These are phyloP conservation scores for Pterula multifida DNA, from an alignment of 1,284 basidiomycete genomes.

Conservation along the genomic window DNA sequence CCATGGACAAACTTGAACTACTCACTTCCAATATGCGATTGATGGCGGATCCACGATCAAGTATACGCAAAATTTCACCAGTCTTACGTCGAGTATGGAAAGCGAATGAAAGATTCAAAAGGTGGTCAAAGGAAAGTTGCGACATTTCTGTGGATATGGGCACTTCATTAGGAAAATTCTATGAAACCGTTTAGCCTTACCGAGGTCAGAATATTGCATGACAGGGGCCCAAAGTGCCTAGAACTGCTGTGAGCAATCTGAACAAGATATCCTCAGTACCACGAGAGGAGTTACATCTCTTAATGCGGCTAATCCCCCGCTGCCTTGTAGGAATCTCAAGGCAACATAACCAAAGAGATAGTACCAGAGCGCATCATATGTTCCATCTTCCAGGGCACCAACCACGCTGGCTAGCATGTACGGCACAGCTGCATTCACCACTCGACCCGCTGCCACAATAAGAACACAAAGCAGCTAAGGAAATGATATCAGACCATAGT, in stretches of 20 bases:
- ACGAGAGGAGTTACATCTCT: constrained; percentile 38
- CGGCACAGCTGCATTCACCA: constrained; percentile 67
- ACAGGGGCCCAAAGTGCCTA: constrained; percentile 72
- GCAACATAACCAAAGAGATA: constrained; percentile 51
- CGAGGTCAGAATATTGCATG: constrained; percentile 75
- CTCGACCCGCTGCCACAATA: constrained; percentile 61
- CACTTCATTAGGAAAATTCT: constrained; percentile 7
- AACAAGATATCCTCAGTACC: no score
- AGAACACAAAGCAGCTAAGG: constrained; percentile 49
- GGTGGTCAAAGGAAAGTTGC: constrained; percentile 65
- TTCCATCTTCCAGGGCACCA: constrained; percentile 38
- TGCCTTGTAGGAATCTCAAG: constrained; percentile 56
- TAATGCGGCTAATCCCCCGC: constrained; percentile 58
- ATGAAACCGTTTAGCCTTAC: constrained; percentile 16
- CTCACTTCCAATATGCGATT: constrained; percentile 71
- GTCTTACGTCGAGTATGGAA: constrained; percentile 75
- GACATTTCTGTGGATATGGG: constrained; percentile 63
- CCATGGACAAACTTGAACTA: constrained; percentile 10
- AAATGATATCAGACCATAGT: constrained; percentile 5
- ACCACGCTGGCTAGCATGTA: constrained; percentile 63
- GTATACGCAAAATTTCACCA: constrained; percentile 71
- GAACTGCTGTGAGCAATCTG: constrained; percentile 6
- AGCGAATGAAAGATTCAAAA: constrained; percentile 74
- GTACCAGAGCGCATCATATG: constrained; percentile 41
- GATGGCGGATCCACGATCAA: constrained; percentile 87